Base-by-base conservation (phyloP, 2,329 filamentous ascomycete genomes). In the Cryphonectria radicalis region DNA sequence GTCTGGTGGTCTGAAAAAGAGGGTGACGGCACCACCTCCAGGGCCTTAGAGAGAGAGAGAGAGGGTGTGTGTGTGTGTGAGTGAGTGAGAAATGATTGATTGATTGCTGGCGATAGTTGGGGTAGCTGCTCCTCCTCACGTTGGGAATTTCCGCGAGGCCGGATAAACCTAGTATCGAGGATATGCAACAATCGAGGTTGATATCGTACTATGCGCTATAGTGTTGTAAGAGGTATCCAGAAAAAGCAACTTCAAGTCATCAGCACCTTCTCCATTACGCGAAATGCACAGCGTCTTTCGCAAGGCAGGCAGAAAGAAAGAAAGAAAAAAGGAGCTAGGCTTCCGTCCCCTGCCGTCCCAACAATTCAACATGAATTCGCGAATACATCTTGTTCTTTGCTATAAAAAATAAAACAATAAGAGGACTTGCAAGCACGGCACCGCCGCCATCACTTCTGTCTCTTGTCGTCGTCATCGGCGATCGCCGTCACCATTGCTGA, bases 161-260 rank as follows among this genome's bases (percentile, higher is more conserved):
- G 25, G 13, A 13, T 32, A 8, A 32, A 7, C 55, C 55, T 35
- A 35, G 32, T n/a, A 63, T 17, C 35, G 4, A 19, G 10, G 11
- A 3, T 17, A 43, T 64, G 62, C 62, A 43, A 17, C 10, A 43
- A 64, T 64, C 62, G 37, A 13, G 8, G 13, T 17, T 17, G 6
- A 25, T 63, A 46, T 32, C 32, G 13, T 10, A 7, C 1, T 64
- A 46, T 46, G 62, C 62, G n/a, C n/a, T 43, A 17, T 64, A 64
- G n/a, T 64, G 19, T 10, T 32, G 22, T 46, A 64, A 42, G n/a
- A n/a, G 37, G 62, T 28, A 64, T 64, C 11, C 25, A 40, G 11
- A 7, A 64, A 64, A 64, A 64, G 62, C 62, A 64, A 64, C 62
- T 64, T 46, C 62, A 64, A 64, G 40, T 46, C 60, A 37, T 64